These are phyloP conservation scores for Fomitopsis serialis DNA, from an alignment of 768 basidiomycete genomes.

Conservation along the genomic window DNA sequence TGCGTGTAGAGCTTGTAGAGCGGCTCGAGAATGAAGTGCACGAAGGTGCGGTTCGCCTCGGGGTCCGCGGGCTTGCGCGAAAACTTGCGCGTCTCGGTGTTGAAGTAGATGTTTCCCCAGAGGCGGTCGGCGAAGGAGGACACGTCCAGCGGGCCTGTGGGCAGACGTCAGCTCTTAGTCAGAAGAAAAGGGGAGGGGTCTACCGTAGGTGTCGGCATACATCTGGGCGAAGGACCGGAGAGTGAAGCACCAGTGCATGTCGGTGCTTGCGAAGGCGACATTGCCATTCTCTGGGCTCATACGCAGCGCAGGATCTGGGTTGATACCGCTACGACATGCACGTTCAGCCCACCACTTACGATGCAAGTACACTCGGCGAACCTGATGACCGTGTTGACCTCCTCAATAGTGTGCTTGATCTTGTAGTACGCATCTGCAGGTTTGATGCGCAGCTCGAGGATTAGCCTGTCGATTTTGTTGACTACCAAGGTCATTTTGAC, in stretches of 20 bases:
- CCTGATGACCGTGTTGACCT: conserved; percentile 96
- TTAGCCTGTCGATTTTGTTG: conserved; percentile 97
- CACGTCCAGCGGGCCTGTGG: conserved; percentile 72
- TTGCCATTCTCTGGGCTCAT: conserved; percentile 94
- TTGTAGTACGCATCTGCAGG: conserved; percentile 98
- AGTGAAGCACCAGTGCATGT: conserved; percentile 98
- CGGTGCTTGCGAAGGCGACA: conserved; percentile 94
- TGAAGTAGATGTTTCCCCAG: conserved; percentile 98
- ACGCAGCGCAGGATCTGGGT: conserved; percentile 83
- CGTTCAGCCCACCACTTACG: not conserved
- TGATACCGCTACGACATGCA: conserved; percentile 50
- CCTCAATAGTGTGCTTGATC: conserved; percentile 98
- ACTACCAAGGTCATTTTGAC: conserved; percentile 89
- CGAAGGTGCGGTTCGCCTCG: conserved; percentile 79
- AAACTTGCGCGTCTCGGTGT: conserved; percentile 81
- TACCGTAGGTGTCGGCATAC: conserved; percentile 93
- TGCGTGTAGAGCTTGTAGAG: conserved; percentile 96
- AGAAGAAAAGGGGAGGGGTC: conserved; percentile 8
- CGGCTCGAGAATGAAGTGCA: conserved; percentile 94
- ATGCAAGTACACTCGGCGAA: conserved; percentile 24
- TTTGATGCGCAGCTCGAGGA: conserved; percentile 92
- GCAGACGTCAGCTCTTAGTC: not conserved
- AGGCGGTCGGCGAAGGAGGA: conserved; percentile 81
- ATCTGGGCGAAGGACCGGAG: conserved; percentile 90
- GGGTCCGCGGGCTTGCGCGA: conserved; percentile 78